Evolutionary conservation across 139 green algal species (phyloP).

Genomic region (Coelastrella sp.): DNA sequence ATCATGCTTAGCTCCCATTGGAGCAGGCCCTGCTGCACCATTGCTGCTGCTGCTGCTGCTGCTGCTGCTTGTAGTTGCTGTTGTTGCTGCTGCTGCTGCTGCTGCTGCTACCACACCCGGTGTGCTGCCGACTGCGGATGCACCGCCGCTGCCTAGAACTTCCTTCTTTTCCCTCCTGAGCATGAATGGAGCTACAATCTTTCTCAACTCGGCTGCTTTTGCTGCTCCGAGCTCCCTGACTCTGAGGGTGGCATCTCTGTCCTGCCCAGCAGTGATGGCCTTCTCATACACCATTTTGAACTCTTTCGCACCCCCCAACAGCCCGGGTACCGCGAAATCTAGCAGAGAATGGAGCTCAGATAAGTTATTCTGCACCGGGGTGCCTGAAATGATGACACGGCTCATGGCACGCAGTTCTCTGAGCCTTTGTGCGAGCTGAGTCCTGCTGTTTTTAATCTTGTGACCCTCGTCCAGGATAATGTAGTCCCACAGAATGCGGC

Average conservation of each 20-base stretch:
- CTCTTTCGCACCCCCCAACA: constrained; percentile 69
- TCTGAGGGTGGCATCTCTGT: constrained; percentile 51
- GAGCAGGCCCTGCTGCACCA: constrained; percentile 21
- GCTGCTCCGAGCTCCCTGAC: constrained; percentile 70
- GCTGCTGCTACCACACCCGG: neutral
- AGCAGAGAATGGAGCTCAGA: constrained; percentile 92
- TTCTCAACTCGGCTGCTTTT: constrained; percentile 71
- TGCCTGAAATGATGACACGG: constrained; percentile 83
- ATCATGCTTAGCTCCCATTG: constrained; percentile 88
- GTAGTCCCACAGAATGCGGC: constrained; percentile 81
- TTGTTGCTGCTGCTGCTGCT: constrained; percentile 15
- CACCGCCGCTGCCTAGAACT: constrained; percentile 61
- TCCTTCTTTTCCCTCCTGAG: constrained; percentile 92
- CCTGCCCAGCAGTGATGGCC: constrained; percentile 14
- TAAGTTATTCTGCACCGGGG: constrained; percentile 84
- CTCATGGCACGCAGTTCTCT: constrained; percentile 50
- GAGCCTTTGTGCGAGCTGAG: constrained; percentile 34
- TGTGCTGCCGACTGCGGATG: neutral
- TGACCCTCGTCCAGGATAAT: constrained; percentile 91
- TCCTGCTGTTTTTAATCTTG: constrained; percentile 60
- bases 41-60: constrained; percentile 12
- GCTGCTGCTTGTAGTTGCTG: constrained; percentile 4
- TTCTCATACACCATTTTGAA: constrained; percentile 67
- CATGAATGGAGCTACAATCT: constrained; percentile 82
- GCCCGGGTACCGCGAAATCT: constrained; percentile 79